Conservation (phyloP, 2,329 filamentous ascomycete species). For the Nannizziopsis arthrosporioides region DNA sequence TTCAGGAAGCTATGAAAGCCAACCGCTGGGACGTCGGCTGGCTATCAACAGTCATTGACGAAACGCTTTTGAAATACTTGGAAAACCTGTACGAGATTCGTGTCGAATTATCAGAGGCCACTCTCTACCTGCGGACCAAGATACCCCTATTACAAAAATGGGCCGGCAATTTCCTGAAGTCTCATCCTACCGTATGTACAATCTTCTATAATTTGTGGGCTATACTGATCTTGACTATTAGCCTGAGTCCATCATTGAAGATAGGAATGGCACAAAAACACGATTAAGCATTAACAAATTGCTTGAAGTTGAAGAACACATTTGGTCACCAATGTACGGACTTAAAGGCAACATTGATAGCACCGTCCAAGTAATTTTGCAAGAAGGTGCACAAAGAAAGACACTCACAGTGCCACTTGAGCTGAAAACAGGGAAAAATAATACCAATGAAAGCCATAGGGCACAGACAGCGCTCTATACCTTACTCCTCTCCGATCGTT, state of each 20-base stretch:
- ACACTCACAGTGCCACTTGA: slow-evolving; percentile 84
- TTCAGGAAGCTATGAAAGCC: slow-evolving; percentile 74
- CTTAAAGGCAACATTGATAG: slow-evolving; percentile 97
- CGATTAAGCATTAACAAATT: slow-evolving; percentile 84
- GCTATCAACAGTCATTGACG: slow-evolving; percentile 54
- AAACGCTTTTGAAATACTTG: slow-evolving; percentile 61
- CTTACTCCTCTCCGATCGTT: slow-evolving; percentile 79
- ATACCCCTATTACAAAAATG: slow-evolving; percentile 70
- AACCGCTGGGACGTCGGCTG: slow-evolving; percentile 69
- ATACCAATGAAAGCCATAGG: slow-evolving; percentile 68
- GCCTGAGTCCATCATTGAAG: slow-evolving; percentile 62
- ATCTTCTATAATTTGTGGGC: background rate
- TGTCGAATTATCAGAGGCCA: slow-evolving; percentile 58
- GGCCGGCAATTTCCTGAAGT: slow-evolving; percentile 69
- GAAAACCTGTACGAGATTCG: slow-evolving; percentile 85
- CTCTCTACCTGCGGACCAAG: slow-evolving; percentile 70
- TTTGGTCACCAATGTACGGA: slow-evolving; percentile 97
- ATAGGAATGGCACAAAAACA: slow-evolving; percentile 62
- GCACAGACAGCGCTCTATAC: slow-evolving; percentile 95
- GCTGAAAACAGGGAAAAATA: slow-evolving; percentile 79
- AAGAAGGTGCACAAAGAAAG: slow-evolving; percentile 53
- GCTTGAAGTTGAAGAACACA: slow-evolving; percentile 91
- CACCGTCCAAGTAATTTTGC: slow-evolving; percentile 77
- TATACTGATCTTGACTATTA: slow-evolving; percentile 22
- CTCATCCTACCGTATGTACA: slow-evolving; percentile 51